Conservation (phyloP, 352 stramenopile species). For the Peronospora destructor region DNA sequence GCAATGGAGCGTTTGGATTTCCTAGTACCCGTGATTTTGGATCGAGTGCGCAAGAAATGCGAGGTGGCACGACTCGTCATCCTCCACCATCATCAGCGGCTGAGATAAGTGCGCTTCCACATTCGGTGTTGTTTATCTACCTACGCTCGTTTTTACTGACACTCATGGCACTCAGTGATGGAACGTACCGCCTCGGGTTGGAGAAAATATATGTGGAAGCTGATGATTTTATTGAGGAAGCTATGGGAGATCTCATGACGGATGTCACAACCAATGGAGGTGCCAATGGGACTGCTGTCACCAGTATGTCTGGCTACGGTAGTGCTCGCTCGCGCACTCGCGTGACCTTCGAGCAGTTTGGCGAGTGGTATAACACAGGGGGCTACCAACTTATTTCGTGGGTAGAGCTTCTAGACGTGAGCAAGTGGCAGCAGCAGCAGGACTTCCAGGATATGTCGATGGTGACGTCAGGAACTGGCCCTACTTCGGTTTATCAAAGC, state of each 20-base stretch:
- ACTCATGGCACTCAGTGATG: slow-evolving; percentile 82
- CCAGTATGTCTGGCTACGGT: slow-evolving; percentile 49
- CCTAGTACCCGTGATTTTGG: slow-evolving; percentile 45
- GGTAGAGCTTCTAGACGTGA: slow-evolving; percentile 78
- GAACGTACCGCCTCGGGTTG: slow-evolving; percentile 69
- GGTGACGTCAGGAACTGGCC: slow-evolving; percentile 23
- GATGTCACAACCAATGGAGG: slow-evolving; percentile 56
- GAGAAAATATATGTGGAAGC: slow-evolving; percentile 84
- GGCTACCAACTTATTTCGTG: slow-evolving; percentile 80
- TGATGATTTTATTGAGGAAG: slow-evolving; percentile 83
- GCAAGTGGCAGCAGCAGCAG: slow-evolving; percentile 79
- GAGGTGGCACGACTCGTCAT: slow-evolving; percentile 26
- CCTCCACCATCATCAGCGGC: slow-evolving; percentile 27
- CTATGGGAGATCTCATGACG: slow-evolving; percentile 79
- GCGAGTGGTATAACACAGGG: slow-evolving; percentile 85
- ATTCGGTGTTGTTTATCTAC: slow-evolving; percentile 83
- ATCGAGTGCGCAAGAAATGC: slow-evolving; percentile 23
- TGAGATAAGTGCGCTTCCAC: slow-evolving; percentile 57
- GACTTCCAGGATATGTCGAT: slow-evolving; percentile 52
- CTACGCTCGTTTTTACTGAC: slow-evolving; percentile 76
- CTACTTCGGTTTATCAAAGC: slow-evolving; percentile 24
- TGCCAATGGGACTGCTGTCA: slow-evolving; percentile 20
- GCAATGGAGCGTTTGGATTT: slow-evolving; percentile 43
- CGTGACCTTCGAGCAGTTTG: slow-evolving; percentile 88
- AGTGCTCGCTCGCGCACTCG: slow-evolving; percentile 54